phyloP scores from a whole-genome alignment of 2,329 filamentous ascomycete genomes.

The Chalara sp. region DNA sequence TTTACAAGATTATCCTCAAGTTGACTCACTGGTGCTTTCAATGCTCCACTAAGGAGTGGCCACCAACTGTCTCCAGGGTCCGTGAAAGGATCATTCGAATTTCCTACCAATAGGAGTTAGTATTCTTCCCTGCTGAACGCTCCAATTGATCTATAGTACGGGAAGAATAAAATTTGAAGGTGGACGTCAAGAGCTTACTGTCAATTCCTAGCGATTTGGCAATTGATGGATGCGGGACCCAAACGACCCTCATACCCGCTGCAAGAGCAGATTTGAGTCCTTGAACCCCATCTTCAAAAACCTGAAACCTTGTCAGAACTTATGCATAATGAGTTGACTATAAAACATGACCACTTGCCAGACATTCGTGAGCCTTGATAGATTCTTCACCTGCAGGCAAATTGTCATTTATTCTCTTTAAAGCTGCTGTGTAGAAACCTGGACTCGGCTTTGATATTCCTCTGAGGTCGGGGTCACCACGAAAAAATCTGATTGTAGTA shows the following conservation, averaged over 20 bases:
- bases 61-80: too few species aligned
- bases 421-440: conserved; percentile 85
- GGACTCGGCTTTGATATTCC: conserved; percentile 88
- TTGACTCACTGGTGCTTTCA: too few species aligned
- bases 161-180: too few species aligned
- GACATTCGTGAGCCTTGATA: conserved; percentile 77
- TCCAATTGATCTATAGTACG: too few species aligned
- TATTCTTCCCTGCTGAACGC: too few species aligned
- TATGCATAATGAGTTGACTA: too few species aligned
- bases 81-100: too few species aligned
- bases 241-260: conserved; percentile 90
- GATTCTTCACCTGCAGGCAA: conserved; percentile 53
- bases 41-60: too few species aligned
- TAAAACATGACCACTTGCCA: conserved; percentile 29
- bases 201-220: neutral
- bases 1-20: too few species aligned
- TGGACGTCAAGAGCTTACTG: neutral
- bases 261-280: conserved; percentile 85
- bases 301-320: conserved; percentile 29
- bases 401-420: conserved; percentile 75
- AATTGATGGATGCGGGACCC: conserved; percentile 67
- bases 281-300: conserved; percentile 91
- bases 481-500: conserved; percentile 41
- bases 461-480: conserved; percentile 65
- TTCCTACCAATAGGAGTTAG: too few species aligned